These are phyloP conservation scores for Alternaria gaisen DNA, from an alignment of 2,329 filamentous ascomycete genomes.

Conservation along the genomic window DNA sequence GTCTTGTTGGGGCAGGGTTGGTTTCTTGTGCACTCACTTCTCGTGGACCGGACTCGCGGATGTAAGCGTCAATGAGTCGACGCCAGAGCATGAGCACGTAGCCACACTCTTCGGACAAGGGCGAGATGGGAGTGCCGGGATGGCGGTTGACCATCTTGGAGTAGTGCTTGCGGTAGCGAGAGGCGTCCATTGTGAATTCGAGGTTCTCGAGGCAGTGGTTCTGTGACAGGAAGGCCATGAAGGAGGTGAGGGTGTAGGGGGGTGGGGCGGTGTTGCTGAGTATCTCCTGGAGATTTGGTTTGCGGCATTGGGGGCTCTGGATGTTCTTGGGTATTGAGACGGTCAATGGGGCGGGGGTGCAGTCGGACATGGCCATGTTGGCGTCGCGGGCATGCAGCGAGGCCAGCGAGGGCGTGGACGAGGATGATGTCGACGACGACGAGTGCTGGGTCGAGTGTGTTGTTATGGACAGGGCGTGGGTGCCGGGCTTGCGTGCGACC, in stretches of 20 bases:
- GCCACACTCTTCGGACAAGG: slow-evolving; percentile 66
- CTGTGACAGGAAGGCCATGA: slow-evolving; percentile 95
- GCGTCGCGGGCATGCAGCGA: slow-evolving; percentile 57
- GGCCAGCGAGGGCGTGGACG: slow-evolving; percentile 42
- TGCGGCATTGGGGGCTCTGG: slow-evolving; percentile 62
- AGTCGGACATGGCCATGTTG: slow-evolving; percentile 60
- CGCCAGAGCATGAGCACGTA: slow-evolving; percentile 86
- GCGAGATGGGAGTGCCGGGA: slow-evolving; percentile 57
- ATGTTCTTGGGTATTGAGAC: slow-evolving; percentile 58
- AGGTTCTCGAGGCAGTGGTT: slow-evolving; percentile 97
- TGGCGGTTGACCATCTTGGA: slow-evolving; percentile 64
- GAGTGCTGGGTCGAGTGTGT: slow-evolving; percentile 44
- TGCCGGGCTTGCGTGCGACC: slow-evolving; percentile 43
- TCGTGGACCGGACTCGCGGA: slow-evolving; percentile 57
- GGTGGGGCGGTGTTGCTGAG: slow-evolving; percentile 84
- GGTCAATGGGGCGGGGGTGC: slow-evolving; percentile 56
- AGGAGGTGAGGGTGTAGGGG: slow-evolving; percentile 89
- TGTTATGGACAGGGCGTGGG: slow-evolving; percentile 41
- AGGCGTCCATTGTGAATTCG: slow-evolving; percentile 95
- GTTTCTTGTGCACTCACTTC: slow-evolving; percentile 35
- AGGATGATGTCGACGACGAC: slow-evolving; percentile 40
- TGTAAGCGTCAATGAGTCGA: slow-evolving; percentile 88
- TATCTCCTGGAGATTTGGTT: slow-evolving; percentile 85
- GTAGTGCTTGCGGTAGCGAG: slow-evolving; percentile 78
- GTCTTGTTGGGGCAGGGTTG: background rate